phyloP scores from a whole-genome alignment of 805 yeast species.

The Cyberlindnera maclurae region DNA sequence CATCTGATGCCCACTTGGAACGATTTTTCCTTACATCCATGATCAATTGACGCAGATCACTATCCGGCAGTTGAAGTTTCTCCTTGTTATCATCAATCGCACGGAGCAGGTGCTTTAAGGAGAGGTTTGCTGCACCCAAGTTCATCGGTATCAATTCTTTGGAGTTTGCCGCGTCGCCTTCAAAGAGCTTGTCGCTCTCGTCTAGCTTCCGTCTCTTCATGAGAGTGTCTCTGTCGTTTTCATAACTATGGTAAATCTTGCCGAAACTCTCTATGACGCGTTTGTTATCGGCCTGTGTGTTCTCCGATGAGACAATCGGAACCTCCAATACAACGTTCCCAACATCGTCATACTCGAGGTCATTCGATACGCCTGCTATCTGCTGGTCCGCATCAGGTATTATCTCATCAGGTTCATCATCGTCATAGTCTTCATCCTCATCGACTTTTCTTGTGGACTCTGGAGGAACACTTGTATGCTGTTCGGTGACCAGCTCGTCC shows the following conservation, averaged over 20 bases:
- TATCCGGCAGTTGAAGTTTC: slow-evolving; percentile 65
- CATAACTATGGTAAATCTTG: slow-evolving; percentile 69
- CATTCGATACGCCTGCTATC: slow-evolving; percentile 7
- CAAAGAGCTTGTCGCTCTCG: slow-evolving; percentile 66
- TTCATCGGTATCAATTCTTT: slow-evolving; percentile 32
- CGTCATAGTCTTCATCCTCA: slow-evolving; percentile 28
- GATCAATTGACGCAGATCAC: slow-evolving; percentile 75
- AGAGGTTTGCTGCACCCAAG: slow-evolving; percentile 68
- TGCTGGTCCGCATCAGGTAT: slow-evolving; percentile 12
- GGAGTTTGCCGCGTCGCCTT: slow-evolving; percentile 18
- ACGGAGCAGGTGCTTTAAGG: slow-evolving; percentile 71
- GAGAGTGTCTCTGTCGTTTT: slow-evolving; percentile 67
- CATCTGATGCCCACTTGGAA: slow-evolving; percentile 97
- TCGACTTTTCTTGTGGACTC: slow-evolving; percentile 27
- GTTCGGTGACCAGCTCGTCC: slow-evolving; percentile 2
- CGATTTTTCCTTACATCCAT: slow-evolving; percentile 92
- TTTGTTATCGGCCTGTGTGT: slow-evolving; percentile 28
- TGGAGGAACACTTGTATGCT: neutral
- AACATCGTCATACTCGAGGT: slow-evolving; percentile 15
- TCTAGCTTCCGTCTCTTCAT: slow-evolving; percentile 71
- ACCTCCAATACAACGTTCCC: slow-evolving; percentile 25
- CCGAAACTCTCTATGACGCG: slow-evolving; percentile 52
- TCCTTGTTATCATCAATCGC: slow-evolving; percentile 77
- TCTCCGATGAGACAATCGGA: slow-evolving; percentile 29
- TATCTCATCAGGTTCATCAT: slow-evolving; percentile 21